Base-by-base conservation (phyloP, 768 basidiomycete species). In the Brasilioporus rufonigricans region DNA sequence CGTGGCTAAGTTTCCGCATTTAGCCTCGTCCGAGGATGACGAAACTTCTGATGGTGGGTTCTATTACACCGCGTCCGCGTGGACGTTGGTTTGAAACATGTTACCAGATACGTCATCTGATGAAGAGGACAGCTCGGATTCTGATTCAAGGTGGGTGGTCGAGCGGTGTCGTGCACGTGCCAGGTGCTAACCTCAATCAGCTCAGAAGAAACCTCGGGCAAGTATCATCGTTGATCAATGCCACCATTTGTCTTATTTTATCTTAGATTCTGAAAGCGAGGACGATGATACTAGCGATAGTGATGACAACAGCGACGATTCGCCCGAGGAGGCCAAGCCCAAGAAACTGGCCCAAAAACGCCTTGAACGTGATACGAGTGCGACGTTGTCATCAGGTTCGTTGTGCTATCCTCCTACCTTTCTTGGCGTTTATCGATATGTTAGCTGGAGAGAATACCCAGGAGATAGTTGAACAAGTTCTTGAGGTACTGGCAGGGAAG, bases 331-430 rank as follows among this genome's bases (percentile, higher is more conserved):
- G 14, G 23, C 32, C 13, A 27, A n/a, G 26, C 29, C 27, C 48
- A 55, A 55, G 39, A 38, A 50, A 44, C 21, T 18, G 21, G 57
- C 56, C 12, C 31, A 11, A 21, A 64, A 60, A 41, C 24, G 36
- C 16, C 44, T 19, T 4, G 65, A 67, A 21, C 71, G 73, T 46
- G 76, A 73, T 45, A 74, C 76, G 3, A 79, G 76, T 57, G 66
- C 48, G 24, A 80, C 76, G 9, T 60, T 77, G 44, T 71, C 74
- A 23, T 75, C 75, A 56, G 65, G 68, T 69, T 52, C 18, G 61
- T 7, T 46, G n/a, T 7, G 5, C 19, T 27, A 36, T 29, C 36
- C 11, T 19, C 32, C 7, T 23, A n/a, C 5, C 19, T 6, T 38
- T 41, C 35, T 43, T 36, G 24, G 26, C 53, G 14, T 52, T 52